Percentiles rank a stretch among this genome's conserved stretches.
Evolutionary conservation across 805 yeast species (phyloP).

Genomic region (Cephaloascus albidus): DNA sequence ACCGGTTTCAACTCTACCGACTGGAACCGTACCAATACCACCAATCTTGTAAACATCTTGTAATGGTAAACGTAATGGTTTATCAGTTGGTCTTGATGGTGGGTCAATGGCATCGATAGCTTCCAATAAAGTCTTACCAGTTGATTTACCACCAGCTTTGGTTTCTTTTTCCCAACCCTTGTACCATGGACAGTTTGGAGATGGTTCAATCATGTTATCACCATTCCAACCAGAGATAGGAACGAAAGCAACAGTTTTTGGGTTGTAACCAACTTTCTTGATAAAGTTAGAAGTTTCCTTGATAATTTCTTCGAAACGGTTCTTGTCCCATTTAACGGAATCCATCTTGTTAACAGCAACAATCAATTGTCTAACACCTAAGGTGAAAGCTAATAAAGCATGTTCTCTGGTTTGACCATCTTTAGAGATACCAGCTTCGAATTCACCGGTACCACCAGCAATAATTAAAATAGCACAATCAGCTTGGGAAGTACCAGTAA

Average conservation of each 20-base stretch:
- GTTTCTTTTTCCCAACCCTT: constrained; percentile 79
- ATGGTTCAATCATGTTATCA: constrained; percentile 85
- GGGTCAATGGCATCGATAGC: constrained; percentile 80
- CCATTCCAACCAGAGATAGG: constrained; percentile 91
- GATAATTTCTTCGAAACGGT: constrained; percentile 69
- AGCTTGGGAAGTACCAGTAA: constrained; percentile 92
- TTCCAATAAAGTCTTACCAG: constrained; percentile 79
- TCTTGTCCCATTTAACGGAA: constrained; percentile 81
- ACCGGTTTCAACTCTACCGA: constrained; percentile 93
- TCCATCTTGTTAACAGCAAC: constrained; percentile 97
- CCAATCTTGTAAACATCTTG: constrained; percentile 92
- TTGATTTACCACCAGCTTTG: constrained; percentile 52
- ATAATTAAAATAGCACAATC: constrained; percentile 86
- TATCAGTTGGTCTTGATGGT: constrained; percentile 73
- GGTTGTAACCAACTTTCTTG: constrained; percentile 81
- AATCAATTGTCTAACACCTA: constrained; percentile 90
- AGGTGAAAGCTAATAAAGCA: constrained; percentile 94
- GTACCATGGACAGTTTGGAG: constrained; percentile 81
- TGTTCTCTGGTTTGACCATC: constrained; percentile 95
- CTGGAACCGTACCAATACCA: constrained; percentile 89
- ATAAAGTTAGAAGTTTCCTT: constrained; percentile 74
- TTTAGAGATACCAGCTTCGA: constrained; percentile 92
- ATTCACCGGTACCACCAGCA: constrained; percentile 91
- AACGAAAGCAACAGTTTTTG: constrained; percentile 76
- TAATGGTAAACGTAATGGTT: constrained; percentile 84